Evolutionary conservation across 768 basidiomycete genomes (phyloP), one percentile per base, ranked within the genome.

Genomic region (Amanita subjunquillea): DNA sequence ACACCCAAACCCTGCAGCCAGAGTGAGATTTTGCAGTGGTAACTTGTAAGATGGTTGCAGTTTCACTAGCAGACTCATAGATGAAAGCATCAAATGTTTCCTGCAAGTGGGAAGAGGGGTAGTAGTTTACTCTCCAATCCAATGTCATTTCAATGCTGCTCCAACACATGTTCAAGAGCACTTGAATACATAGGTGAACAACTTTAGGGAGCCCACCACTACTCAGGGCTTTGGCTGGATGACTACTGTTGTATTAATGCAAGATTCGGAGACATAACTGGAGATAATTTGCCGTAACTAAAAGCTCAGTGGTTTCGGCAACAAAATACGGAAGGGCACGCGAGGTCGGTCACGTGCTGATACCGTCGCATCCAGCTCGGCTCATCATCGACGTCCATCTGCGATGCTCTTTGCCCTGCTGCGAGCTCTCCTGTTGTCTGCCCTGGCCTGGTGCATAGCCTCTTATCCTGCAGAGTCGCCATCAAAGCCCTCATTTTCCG

Each of bases 211-310:
- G n/a, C n/a, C n/a, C n/a, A n/a, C n/a, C n/a, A n/a, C n/a, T n/a
- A n/a, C n/a, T n/a, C n/a, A n/a, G n/a, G n/a, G n/a, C n/a, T n/a
- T n/a, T n/a, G n/a, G n/a, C n/a, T n/a, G n/a, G n/a, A n/a, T n/a
- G 41, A 79, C 68, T 41, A 69, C 86, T 6, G 79, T 87, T 0
- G 81, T 77, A 48, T 82, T 75, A 2, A 91, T 71, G 7, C 17
- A 17, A 17, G 1, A 17, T 0, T 17, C 17, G 17, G 17, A 17
- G 17, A 17, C 17, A 17, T 17, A 17, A 17, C 17, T 17, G 17
- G 17, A 17, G 17, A 17, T 17, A 17, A 17, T 17, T 17, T 17
- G n/a, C n/a, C n/a, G n/a, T n/a, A n/a, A 17, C 17, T 17, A n/a
- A n/a, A n/a, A n/a, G n/a, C n/a, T n/a, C n/a, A n/a, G n/a, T 17